Evolutionary conservation across 75 land plant genomes (phyloP).

Genomic region (Pinus albicaulis): DNA sequence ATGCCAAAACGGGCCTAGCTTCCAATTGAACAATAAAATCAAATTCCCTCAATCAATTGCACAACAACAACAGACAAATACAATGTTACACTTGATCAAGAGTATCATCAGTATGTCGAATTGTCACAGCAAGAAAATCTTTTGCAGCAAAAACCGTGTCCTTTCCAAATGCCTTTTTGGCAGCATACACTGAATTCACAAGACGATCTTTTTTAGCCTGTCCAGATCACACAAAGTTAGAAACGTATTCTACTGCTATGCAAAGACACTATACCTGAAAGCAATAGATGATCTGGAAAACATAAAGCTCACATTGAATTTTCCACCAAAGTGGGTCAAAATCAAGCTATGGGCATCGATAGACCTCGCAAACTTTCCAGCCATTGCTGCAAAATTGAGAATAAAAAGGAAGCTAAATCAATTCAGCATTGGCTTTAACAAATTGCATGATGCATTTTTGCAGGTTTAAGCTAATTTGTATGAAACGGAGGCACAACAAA

Average conservation of each 20-base stretch:
- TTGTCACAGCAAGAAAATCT: conserved; percentile 30
- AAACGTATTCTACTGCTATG: not conserved
- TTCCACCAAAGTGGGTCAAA: conserved; percentile 48
- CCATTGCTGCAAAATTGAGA: conserved; percentile 33
- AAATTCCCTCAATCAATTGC: not conserved
- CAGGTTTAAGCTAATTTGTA: not conserved
- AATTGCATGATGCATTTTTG: not conserved
- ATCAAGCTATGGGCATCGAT: conserved; percentile 38
- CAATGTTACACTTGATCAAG: not conserved
- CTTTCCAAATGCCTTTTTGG: conserved; percentile 26
- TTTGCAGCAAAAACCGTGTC: conserved; percentile 29
- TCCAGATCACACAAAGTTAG: not conserved
- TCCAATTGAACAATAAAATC: not conserved
- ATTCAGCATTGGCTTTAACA: not conserved
- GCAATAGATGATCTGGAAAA: not conserved
- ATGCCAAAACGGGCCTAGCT: not conserved
- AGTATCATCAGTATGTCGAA: conserved; percentile 22
- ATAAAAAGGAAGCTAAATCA: not conserved
- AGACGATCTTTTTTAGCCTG: not conserved
- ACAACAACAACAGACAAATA: not conserved
- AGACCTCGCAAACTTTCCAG: conserved; percentile 41
- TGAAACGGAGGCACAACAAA: too few species aligned
- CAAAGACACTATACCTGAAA: not conserved
- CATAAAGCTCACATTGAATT: conserved; percentile 21
- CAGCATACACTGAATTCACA: conserved; percentile 17